phyloP scores from a whole-genome alignment of 2,329 filamentous ascomycete genomes.

The Colletotrichum paranaense region DNA sequence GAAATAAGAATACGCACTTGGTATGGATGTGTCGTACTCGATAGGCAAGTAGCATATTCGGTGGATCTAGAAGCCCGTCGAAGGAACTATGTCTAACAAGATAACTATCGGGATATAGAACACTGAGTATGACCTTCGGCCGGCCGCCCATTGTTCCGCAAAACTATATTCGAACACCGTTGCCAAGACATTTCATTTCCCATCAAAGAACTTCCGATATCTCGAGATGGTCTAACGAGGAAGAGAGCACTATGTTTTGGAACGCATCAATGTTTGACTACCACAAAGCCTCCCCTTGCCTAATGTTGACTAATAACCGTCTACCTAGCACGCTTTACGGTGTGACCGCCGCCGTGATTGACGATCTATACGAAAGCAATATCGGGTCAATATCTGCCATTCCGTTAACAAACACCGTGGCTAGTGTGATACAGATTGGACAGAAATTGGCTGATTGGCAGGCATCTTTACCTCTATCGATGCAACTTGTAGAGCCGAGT shows the following conservation, averaged over 20 bases:
- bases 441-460: slow-evolving; percentile 53
- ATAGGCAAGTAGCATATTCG: slow-evolving; percentile 47
- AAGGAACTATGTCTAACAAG: too few species aligned
- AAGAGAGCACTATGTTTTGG: slow-evolving; percentile 41
- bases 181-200: slow-evolving; percentile 41
- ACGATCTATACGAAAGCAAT: slow-evolving; percentile 56
- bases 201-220: background rate
- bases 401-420: slow-evolving; percentile 42
- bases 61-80: too few species aligned
- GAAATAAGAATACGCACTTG: slow-evolving; percentile 61
- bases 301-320: background rate
- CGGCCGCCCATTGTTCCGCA: slow-evolving; percentile 58
- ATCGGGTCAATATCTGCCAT: slow-evolving; percentile 47
- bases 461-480: slow-evolving; percentile 42
- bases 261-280: slow-evolving; percentile 46
- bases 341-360: slow-evolving; percentile 49
- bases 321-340: slow-evolving; percentile 45
- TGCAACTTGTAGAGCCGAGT: slow-evolving; percentile 40
- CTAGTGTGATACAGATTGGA: slow-evolving; percentile 51
- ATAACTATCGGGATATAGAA: slow-evolving; percentile 40
- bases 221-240: slow-evolving; percentile 24
- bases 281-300: background rate
- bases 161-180: slow-evolving; percentile 51
- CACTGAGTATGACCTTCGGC: slow-evolving; percentile 63
- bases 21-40: slow-evolving; percentile 60